Conservation (phyloP, 2,329 filamentous ascomycete species). For the Hortaea sp. region DNA sequence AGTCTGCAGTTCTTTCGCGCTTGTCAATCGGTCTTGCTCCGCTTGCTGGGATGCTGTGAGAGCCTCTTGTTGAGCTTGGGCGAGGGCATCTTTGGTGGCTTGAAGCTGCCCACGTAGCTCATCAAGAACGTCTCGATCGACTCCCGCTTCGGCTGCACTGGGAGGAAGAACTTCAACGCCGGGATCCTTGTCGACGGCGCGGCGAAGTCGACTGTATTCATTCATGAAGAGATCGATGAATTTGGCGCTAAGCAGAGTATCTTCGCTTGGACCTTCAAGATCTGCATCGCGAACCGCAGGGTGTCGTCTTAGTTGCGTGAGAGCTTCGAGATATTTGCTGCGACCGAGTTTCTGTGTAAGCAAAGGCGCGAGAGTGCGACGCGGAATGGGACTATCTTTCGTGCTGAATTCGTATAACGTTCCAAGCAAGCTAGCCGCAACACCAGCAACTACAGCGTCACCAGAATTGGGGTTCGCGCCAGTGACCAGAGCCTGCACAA, state of each 20-base stretch:
- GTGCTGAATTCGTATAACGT: conserved; percentile 95
- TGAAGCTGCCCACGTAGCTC: conserved; percentile 67
- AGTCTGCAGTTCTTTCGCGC: conserved; percentile 39
- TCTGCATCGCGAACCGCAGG: conserved; percentile 82
- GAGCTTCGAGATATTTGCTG: conserved; percentile 75
- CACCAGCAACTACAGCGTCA: conserved; percentile 39
- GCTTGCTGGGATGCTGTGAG: conserved; percentile 47
- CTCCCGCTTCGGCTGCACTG: conserved; percentile 74
- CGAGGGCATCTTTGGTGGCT: conserved; percentile 55
- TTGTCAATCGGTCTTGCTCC: conserved; percentile 31
- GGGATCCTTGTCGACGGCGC: conserved; percentile 84
- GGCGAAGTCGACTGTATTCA: conserved; percentile 75
- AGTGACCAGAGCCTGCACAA: conserved; percentile 51
- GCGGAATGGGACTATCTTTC: conserved; percentile 84
- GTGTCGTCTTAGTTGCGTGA: conserved; percentile 67
- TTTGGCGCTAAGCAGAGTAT: conserved; percentile 45
- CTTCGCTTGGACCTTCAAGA: conserved; percentile 36
- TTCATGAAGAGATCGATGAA: conserved; percentile 96
- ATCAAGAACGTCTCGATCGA: conserved; percentile 90
- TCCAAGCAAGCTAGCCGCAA: conserved; percentile 76
- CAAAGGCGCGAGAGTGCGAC: conserved; percentile 69
- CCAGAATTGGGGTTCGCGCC: conserved; percentile 32
- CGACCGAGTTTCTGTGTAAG: conserved; percentile 68
- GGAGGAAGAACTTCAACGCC: conserved; percentile 75
- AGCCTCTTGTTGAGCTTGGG: conserved; percentile 47